Evolutionary conservation across 805 yeast species (phyloP), one percentile per base, ranked within the genome.

Genomic region (Candida nemodendra): DNA sequence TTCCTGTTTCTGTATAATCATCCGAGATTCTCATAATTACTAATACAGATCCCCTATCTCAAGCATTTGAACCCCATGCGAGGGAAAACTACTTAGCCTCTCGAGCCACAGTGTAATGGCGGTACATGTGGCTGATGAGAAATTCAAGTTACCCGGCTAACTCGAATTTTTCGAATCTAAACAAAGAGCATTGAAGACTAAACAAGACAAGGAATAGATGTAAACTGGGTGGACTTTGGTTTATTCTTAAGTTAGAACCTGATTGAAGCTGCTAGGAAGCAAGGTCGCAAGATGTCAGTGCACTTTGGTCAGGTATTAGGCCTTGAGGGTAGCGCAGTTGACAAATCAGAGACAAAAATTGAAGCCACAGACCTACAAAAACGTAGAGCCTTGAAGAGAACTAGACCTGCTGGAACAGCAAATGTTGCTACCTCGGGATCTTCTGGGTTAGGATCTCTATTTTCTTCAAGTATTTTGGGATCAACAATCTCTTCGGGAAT

Each of bases 231-330:
- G n/a, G n/a, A n/a, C n/a, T n/a, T n/a, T n/a, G n/a, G n/a, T n/a
- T n/a, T n/a, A n/a, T n/a, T n/a, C n/a, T n/a, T n/a, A n/a, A n/a
- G n/a, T n/a, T n/a, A n/a, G n/a, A n/a, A n/a, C n/a, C n/a, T n/a
- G n/a, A n/a, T n/a, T n/a, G 14, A n/a, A 38, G 42, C 42, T 19
- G 27, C 32, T 30, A 27, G 34, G 32, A 38, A 29, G 19, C 24
- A 21, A 11, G 24, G 24, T 21, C 11, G 11, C 25, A 34, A 1
- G 9, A 58, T 58, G 63, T 56, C 62, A 3, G 47, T 52, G 18
- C 56, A 54, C 19, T 54, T 54, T 33, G 56, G 61, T 7, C 55
- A 56, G 39, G 59, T 53, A 12, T 41, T 57, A 13, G 59, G 59
- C 11, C 41, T 56, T 15, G 45, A 39, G 8, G 27, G 34, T 19